These are phyloP conservation scores for Chalciporus pseudorubinellus DNA, from an alignment of 768 basidiomycete genomes.

Conservation along the genomic window DNA sequence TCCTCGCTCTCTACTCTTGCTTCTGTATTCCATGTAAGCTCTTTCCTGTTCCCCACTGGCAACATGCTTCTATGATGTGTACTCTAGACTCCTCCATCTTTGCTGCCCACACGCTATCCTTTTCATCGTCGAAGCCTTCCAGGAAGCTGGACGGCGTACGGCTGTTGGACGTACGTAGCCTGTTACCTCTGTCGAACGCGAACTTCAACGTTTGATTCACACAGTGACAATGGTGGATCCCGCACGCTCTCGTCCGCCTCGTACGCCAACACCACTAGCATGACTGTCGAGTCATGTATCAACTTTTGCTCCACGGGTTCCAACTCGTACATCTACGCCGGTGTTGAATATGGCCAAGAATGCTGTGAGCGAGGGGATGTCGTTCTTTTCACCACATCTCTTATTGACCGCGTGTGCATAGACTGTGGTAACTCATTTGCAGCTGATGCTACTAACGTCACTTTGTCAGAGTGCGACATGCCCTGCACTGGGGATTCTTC, in stretches of 20 bases:
- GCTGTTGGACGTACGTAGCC: conserved; percentile 59
- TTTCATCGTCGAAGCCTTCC: conserved; percentile 38
- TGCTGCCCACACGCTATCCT: background rate
- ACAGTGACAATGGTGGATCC: conserved; percentile 53
- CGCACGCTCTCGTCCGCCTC: conserved; percentile 56
- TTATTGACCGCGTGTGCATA: conserved; percentile 24
- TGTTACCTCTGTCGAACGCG: conserved; percentile 8
- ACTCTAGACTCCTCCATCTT: conserved; percentile 9
- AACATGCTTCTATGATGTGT: background rate
- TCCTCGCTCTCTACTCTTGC: background rate
- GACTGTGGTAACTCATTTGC: conserved; percentile 62
- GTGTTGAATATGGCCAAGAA: conserved; percentile 64
- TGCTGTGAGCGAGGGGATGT: conserved; percentile 47
- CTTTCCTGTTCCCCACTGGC: background rate
- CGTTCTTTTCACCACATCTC: background rate
- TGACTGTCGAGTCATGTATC: conserved; percentile 61
- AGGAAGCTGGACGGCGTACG: conserved; percentile 52
- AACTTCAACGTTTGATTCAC: conserved; percentile 2
- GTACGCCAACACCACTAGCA: conserved; percentile 44
- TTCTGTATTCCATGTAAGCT: conserved; percentile 8
- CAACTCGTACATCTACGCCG: conserved; percentile 57
- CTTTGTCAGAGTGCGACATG: conserved; percentile 55
- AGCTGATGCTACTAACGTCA: conserved; percentile 43
- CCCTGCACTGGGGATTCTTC: conserved; percentile 56
- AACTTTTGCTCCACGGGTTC: conserved; percentile 38